A percentile compares a stretch with the other conserved stretches of the same genome.
Conservation (phyloP, 2,329 filamentous ascomycete genomes). For the Incumbomyces delicatus region DNA sequence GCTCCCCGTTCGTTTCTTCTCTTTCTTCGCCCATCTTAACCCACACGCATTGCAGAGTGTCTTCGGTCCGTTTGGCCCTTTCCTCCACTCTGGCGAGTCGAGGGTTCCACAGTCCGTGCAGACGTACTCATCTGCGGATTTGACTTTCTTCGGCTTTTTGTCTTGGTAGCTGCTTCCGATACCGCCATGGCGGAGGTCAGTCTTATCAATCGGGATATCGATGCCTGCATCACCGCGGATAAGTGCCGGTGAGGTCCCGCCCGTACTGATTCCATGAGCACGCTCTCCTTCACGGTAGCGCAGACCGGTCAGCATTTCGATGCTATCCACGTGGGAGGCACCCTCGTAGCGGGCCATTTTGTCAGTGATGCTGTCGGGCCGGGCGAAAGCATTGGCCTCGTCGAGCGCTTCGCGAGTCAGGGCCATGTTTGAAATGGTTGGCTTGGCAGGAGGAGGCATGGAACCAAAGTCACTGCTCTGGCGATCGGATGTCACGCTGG, state of each 20-base stretch:
- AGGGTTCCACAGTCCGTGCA: conserved; percentile 92
- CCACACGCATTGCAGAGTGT: conserved; percentile 94
- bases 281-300: conserved; percentile 82
- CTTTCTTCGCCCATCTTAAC: conserved; percentile 60
- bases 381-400: conserved; percentile 54
- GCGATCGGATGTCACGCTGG: conserved; percentile 12
- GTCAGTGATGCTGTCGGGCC: conserved; percentile 67
- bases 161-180: conserved; percentile 41
- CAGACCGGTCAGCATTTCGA: conserved; percentile 86
- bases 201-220: conserved; percentile 66
- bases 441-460: conserved; percentile 60
- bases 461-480: conserved; percentile 27
- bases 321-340: conserved; percentile 68
- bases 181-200: conserved; percentile 37
- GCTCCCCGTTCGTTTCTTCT: conserved; percentile 53
- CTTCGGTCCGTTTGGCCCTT: conserved; percentile 85
- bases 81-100: conserved; percentile 92
- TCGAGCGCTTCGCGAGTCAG: conserved; percentile 74
- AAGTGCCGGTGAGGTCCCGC: conserved; percentile 67
- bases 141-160: conserved; percentile 72
- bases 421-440: conserved; percentile 52
- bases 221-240: conserved; percentile 82
- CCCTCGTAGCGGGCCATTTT: conserved; percentile 78
- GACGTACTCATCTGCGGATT: conserved; percentile 75
- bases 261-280: conserved; percentile 78